Base-by-base conservation (phyloP, 495 filamentous ascomycete genomes). In the Bryoglossum gracile region DNA sequence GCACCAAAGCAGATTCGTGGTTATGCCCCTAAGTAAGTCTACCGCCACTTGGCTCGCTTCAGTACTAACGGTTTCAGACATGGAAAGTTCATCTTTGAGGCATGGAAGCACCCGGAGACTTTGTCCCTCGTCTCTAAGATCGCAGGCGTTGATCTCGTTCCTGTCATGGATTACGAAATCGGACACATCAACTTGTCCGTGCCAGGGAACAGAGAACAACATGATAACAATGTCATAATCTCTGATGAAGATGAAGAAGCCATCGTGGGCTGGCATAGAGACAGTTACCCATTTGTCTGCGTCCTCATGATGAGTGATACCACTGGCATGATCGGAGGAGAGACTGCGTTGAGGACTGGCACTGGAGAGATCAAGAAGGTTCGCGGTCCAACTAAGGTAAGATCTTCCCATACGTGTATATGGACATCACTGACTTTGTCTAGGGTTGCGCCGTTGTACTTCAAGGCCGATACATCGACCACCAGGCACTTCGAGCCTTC, bases 281-380 rank as follows among this genome's bases (percentile, higher is more conserved):
- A 88, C 55, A 82, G 79, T 54, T 87, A 87, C 57, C 84, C 83
- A 0, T 87, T 86, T 52, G 84, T 88, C 17, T 87, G 84, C 55
- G 82, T 88, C 32, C 71, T 80, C 11, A 87, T 87, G 84, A 74
- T 87, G 42, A 84, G 80, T 46, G 83, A 88, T 57, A 81, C 79
- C 37, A 76, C 69, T 1, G 68, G 70, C 22, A 88, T 87, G 83
- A 66, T 83, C 24, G 83, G 83, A 28, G 84, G 84, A 5, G 84
- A 87, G 63, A 87, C 83, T 14, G 82, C 78, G 8, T 64, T 86
- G 24, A 68, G 72, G 41, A 84, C 74, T 3, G 80, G 73, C 2
- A 69, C 62, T 22, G 81, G 80, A 1, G 76, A 81, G 16, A 69
- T 86, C 23, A 65, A 81, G 58, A 85, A 84, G 64, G 77, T 87